Percentiles rank a stretch among this genome's conserved stretches.
phyloP scores from a whole-genome alignment of 805 yeast genomes.

The Sugiyamaella lignohabitans region DNA sequence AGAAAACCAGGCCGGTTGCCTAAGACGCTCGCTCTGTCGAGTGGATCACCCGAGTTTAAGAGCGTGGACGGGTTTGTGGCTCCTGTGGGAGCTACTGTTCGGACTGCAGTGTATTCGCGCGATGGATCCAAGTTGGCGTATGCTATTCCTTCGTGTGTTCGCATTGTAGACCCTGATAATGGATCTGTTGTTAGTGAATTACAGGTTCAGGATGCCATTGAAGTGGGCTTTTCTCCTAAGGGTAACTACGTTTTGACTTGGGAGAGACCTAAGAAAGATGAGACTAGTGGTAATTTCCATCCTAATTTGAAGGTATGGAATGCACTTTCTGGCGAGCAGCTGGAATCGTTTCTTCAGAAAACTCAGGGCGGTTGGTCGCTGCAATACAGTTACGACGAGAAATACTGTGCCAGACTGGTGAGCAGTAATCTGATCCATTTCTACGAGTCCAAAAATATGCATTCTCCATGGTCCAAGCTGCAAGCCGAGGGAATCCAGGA shows the following conservation, averaged over 20 bases:
- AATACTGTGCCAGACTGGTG: constrained; percentile 54
- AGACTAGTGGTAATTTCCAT: constrained; percentile 64
- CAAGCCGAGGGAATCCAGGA: constrained; percentile 45
- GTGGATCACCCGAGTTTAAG: constrained; percentile 17
- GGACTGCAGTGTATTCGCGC: constrained; percentile 20
- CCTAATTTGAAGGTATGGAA: constrained; percentile 78
- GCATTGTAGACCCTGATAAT: constrained; percentile 49
- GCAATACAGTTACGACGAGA: constrained; percentile 82
- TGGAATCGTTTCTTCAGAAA: constrained; percentile 65
- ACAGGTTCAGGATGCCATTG: constrained; percentile 63
- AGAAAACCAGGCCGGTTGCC: constrained; percentile 16
- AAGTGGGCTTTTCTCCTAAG: constrained; percentile 79
- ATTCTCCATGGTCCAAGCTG: constrained; percentile 51
- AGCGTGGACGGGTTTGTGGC: constrained; percentile 16
- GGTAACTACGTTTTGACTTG: constrained; percentile 80
- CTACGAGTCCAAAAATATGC: constrained; percentile 42
- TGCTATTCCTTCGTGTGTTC: constrained; percentile 34
- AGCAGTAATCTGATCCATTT: constrained; percentile 58
- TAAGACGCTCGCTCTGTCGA: constrained; percentile 14
- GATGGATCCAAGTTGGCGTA: constrained; percentile 20
- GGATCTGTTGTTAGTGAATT: constrained; percentile 44
- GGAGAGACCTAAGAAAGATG: constrained; percentile 75
- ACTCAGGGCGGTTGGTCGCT: constrained; percentile 85
- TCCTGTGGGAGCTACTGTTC: constrained; percentile 13
- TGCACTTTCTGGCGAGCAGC: constrained; percentile 41